A percentile compares a stretch with the other conserved stretches of the same genome.
Conservation (phyloP, 768 basidiomycete species). For the Cystobasidiopsis lactophilus region DNA sequence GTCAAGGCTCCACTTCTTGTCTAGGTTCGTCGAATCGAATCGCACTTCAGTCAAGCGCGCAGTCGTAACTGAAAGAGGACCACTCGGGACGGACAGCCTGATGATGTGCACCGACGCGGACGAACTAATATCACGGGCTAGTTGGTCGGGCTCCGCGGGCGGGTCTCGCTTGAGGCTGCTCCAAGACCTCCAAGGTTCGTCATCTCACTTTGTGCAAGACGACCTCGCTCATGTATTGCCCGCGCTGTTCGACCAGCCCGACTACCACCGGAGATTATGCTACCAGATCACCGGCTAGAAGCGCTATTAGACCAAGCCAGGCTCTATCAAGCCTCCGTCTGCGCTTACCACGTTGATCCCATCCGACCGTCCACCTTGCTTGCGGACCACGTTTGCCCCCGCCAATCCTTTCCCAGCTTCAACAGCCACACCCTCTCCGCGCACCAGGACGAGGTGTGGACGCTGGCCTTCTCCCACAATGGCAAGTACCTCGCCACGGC, state of each 20-base stretch:
- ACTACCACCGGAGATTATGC: conserved; percentile 78
- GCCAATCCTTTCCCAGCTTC: conserved; percentile 54
- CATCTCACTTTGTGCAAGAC: neutral
- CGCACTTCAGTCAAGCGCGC: conserved; percentile 10
- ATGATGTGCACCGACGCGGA: conserved; percentile 78
- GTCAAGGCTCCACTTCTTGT: conserved; percentile 57
- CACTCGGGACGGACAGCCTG: conserved; percentile 32
- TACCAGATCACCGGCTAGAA: conserved; percentile 68
- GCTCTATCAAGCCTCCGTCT: conserved; percentile 51
- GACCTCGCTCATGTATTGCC: neutral
- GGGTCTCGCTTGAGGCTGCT: conserved; percentile 56
- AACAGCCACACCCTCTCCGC: conserved; percentile 67
- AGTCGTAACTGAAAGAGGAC: neutral
- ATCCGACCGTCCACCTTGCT: conserved; percentile 55
- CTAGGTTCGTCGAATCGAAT: conserved; percentile 37
- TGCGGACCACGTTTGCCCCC: conserved; percentile 61
- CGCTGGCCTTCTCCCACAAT: conserved; percentile 80
- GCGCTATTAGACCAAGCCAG: conserved; percentile 69
- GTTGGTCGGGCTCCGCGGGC: conserved; percentile 75
- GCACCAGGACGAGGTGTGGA: conserved; percentile 89
- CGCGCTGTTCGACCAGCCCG: conserved; percentile 33
- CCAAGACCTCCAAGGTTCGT: conserved; percentile 53
- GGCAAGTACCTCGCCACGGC: conserved; percentile 66
- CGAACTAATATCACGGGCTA: conserved; percentile 56
- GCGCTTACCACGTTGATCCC: conserved; percentile 56